Evolutionary conservation across 2,329 filamentous ascomycete species (phyloP).

Genomic region (Orbilia javanica): DNA sequence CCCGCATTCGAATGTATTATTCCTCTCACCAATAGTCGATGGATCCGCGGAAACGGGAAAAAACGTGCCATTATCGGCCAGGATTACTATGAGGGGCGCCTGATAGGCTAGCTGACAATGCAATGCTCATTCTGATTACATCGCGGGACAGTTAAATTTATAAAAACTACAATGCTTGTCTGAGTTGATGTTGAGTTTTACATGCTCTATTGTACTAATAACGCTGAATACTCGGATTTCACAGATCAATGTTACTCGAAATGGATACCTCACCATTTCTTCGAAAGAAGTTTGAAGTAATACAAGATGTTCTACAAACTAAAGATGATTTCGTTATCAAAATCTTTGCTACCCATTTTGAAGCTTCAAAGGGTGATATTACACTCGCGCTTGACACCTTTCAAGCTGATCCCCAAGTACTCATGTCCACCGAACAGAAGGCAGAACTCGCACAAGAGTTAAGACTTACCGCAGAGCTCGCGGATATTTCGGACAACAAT

Average conservation of each 20-base stretch:
- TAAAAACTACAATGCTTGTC: no score
- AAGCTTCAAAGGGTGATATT: conserved; percentile 8
- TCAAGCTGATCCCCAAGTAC: background rate
- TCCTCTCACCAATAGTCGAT: background rate
- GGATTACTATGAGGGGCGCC: no score
- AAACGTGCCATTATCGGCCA: no score
- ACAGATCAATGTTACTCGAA: no score
- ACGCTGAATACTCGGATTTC: no score
- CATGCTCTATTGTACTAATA: no score
- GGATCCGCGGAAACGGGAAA: no score
- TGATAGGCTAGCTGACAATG: no score
- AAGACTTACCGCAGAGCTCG: background rate
- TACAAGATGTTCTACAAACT: conserved; percentile 6
- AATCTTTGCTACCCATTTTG: background rate
- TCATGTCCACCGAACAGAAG: background rate
- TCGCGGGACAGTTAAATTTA: no score
- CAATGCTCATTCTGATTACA: no score
- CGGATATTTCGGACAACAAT: conserved; percentile 13
- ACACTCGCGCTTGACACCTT: background rate
- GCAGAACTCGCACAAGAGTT: background rate
- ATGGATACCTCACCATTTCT: background rate
- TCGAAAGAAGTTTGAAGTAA: background rate
- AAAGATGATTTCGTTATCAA: background rate
- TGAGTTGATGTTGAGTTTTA: no score
- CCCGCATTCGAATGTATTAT: background rate